Percentiles rank a stretch among this genome's conserved stretches.
Conservation (phyloP, 2,329 filamentous ascomycete genomes). For the Thyridium curvatum region DNA sequence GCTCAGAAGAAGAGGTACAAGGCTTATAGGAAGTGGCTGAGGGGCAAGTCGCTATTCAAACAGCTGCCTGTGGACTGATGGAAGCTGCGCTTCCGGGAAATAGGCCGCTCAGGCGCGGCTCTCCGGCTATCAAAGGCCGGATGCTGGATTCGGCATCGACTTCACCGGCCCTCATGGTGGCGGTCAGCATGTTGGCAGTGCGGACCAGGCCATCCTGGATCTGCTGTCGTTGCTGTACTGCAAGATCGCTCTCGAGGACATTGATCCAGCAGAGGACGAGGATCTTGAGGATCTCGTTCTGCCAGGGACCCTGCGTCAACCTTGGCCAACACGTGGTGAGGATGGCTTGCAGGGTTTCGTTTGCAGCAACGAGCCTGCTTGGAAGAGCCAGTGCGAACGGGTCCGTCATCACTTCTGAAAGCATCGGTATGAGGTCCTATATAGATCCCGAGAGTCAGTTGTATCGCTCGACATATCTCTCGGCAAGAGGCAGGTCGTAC, state of each 20-base stretch:
- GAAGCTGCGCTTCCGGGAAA: slow-evolving; percentile 15
- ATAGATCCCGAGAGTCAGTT: too few relatives aligned
- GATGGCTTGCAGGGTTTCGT: slow-evolving; percentile 47
- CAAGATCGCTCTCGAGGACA: slow-evolving; percentile 29
- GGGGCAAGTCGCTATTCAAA: slow-evolving; percentile 93
- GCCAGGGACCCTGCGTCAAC: slow-evolving; percentile 46
- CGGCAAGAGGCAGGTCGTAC: too few relatives aligned
- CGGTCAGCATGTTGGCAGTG: slow-evolving; percentile 25
- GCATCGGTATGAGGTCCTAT: slow-evolving; percentile 61
- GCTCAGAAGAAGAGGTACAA: slow-evolving; percentile 91
- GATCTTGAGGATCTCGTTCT: slow-evolving; percentile 57
- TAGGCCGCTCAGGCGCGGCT: slow-evolving; percentile 24
- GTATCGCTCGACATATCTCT: too few relatives aligned
- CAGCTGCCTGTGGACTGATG: slow-evolving; percentile 62
- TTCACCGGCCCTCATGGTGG: slow-evolving; percentile 21
- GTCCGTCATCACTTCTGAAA: slow-evolving; percentile 59
- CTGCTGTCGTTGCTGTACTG: slow-evolving; percentile 4
- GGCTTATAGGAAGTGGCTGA: slow-evolving; percentile 90
- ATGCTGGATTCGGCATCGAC: slow-evolving; percentile 18
- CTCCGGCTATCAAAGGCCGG: slow-evolving; percentile 25
- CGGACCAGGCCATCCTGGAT: slow-evolving; percentile 26
- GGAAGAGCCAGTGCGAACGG: slow-evolving; percentile 56
- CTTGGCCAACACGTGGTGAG: slow-evolving; percentile 65
- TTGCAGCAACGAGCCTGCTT: slow-evolving; percentile 45
- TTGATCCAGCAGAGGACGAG: slow-evolving; percentile 59